phyloP scores from a whole-genome alignment of 768 basidiomycete species.

The Lanmaoa rubissima region DNA sequence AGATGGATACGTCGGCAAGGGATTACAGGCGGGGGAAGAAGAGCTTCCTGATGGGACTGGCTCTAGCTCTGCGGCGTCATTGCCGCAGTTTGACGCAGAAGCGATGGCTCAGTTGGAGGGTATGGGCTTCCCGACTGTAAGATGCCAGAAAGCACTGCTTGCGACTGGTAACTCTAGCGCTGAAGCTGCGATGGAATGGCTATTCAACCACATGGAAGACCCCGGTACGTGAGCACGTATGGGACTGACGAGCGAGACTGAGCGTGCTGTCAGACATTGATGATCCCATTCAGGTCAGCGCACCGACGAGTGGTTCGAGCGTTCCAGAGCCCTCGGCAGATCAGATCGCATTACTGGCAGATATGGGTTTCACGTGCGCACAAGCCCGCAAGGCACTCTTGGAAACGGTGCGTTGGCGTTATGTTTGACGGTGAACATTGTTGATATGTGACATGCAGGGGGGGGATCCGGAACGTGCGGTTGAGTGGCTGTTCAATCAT shows the following conservation, averaged over 20 bases:
- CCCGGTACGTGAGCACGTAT: constrained; percentile 49
- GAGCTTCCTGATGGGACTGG: constrained; percentile 60
- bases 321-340: constrained; percentile 63
- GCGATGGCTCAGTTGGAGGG: constrained; percentile 75
- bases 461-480: constrained; percentile 77
- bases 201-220: constrained; percentile 95
- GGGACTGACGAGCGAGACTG: not conserved
- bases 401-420: constrained; percentile 64
- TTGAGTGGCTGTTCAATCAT: constrained; percentile 96
- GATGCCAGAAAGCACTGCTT: constrained; percentile 87
- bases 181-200: constrained; percentile 92
- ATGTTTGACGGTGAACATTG: not conserved
- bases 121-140: constrained; percentile 88
- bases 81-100: constrained; percentile 69
- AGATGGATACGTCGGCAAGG: constrained; percentile 62
- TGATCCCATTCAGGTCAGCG: constrained; percentile 51
- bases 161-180: constrained; percentile 78
- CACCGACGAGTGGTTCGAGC: constrained; percentile 8
- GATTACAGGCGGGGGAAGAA: constrained; percentile 66
- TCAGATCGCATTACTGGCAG: constrained; percentile 68
- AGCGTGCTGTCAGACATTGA: constrained; percentile 71
- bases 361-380: constrained; percentile 88
- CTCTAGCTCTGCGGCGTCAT: constrained; percentile 33
- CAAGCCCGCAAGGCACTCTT: constrained; percentile 86
- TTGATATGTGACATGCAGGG: constrained; percentile 40